Base-by-base conservation (phyloP, 2,329 filamentous ascomycete species). In the Phyllosticta ampelicida region DNA sequence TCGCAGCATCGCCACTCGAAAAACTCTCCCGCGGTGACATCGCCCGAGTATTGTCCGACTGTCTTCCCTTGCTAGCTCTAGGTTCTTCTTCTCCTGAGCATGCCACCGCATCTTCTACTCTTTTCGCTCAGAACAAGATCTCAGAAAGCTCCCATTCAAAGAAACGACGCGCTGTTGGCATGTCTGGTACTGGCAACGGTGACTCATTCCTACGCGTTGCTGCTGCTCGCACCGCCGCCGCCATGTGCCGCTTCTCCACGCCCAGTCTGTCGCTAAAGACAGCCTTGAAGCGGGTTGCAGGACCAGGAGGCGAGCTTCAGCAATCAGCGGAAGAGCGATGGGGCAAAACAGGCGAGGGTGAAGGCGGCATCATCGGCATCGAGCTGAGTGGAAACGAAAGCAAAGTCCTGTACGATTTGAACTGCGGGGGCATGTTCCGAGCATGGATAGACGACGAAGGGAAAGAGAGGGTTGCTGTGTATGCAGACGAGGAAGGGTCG, bases 331-430 rank as follows among this genome's bases (percentile, higher is more conserved):
- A 84, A 0, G 77, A 85, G 20, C 78, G 89, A 49, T 94, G 89
- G 87, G 78, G 78, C 1, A 78, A 75, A 58, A 87, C 85, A 0
- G 53, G 57, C 19, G 90, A 95, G 67, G 90, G 90, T 0, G 90
- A 95, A 68, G 90, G 90, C 0, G 90, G 90, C 0, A 87, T 96
- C 53, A 95, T 96, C 65, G 90, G 89, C 0, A 87, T 91, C 51
- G 86, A 90, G 66, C 70, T 81, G 20, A 76, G 76, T 0, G 71
- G 81, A 1, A 74, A 78, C 10, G 65, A 73, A n/a, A 73, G 76
- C 0, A 76, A 80, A 55, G 78, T 95, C 5, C 73, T 91, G 16
- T 86, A 85, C 69, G 87, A 91, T 65, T 90, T 86, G 69, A 95
- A 96, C 68, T 94, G 87, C 64, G 87, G 85, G 4, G 90, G 90